Evolutionary conservation across 768 basidiomycete genomes (phyloP), one percentile per base, ranked within the genome.

Genomic region (Leucogyrophana mollusca): DNA sequence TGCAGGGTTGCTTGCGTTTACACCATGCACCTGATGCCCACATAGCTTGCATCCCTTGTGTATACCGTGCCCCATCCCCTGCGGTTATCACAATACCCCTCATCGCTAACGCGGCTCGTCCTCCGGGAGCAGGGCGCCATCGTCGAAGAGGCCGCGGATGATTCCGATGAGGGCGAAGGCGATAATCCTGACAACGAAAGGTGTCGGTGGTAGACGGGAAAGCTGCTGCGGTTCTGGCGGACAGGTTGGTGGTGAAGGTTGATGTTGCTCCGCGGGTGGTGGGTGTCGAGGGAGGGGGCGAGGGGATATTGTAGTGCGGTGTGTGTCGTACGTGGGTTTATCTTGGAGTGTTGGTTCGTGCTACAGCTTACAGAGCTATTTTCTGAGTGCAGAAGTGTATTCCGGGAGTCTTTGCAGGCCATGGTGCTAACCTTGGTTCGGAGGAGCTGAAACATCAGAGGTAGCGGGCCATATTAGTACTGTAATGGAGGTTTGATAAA

Each of bases 111-210:
- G 30, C 23, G 80, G 73, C 59, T 71, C 4, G 61, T 75, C 43
- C 59, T 86, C 16, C 74, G 76, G 42, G 82, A 85, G 41, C 77
- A 82, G 53, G 87, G 85, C 6, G 82, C 79, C 37, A 61, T 87
- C 18, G 67, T 88, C 35, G 87, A 88, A 60, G 87, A 87, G 50
- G 72, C 77, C 9, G 60, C 61, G 9, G 76, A 77, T 22, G 71
- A 71, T 18, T 57, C 53, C 16, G 75, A 71, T n/a, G 78, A 68
- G 10, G 62, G 56, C 24, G 63, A 33, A 13, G 57, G 46, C 9
- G 64, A 64, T 25, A 66, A 64, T 9, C 64, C 57, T 16, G 62
- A 62, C 22, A 68, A 57, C n/a, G n/a, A 40, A 54, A 43, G 38
- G 45, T 11, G 22, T n/a, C n/a, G n/a, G 27, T 30, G 55, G 50